phyloP scores from a whole-genome alignment of 1,139 yeast species.

The Candida tetrigidarum region DNA sequence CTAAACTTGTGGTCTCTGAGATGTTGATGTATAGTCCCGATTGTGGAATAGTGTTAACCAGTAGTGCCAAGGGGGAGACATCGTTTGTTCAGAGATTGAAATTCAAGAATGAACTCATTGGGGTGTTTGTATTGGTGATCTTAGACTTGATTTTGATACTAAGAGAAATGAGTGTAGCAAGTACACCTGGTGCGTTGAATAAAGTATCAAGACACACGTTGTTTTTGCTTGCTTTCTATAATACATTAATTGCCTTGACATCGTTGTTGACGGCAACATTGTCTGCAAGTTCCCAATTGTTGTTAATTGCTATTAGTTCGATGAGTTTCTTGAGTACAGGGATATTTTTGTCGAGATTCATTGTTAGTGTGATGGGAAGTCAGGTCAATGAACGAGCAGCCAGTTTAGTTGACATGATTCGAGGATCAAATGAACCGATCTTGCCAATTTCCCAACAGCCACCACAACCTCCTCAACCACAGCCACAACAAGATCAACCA shows the following conservation, averaged over 20 bases:
- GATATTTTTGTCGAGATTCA: constrained; percentile 67
- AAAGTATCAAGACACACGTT: constrained; percentile 38
- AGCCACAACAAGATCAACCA: constrained; percentile 18
- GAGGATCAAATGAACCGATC: constrained; percentile 36
- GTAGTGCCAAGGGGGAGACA: constrained; percentile 56
- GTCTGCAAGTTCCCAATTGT: constrained; percentile 62
- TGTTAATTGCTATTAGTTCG: constrained; percentile 68
- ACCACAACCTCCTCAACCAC: constrained; percentile 17
- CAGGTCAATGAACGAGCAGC: constrained; percentile 77
- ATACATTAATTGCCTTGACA: constrained; percentile 68
- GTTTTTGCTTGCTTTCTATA: constrained; percentile 73
- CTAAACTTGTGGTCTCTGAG: constrained; percentile 54
- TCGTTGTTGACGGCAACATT: constrained; percentile 64
- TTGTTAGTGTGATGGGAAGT: constrained; percentile 68
- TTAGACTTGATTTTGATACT: constrained; percentile 37
- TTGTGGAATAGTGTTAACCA: constrained; percentile 65
- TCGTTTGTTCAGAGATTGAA: constrained; percentile 51
- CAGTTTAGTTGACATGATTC: constrained; percentile 65
- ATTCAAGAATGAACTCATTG: constrained; percentile 48
- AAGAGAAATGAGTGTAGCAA: constrained; percentile 70
- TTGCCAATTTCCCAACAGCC: constrained; percentile 18
- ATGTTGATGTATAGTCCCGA: constrained; percentile 85
- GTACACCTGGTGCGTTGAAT: constrained; percentile 77
- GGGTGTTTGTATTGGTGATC: constrained; percentile 49
- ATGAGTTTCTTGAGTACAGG: constrained; percentile 71